Evolutionary conservation across 192 early-diverging fungal species (phyloP).

Genomic region (Lobulomyces angularis): DNA sequence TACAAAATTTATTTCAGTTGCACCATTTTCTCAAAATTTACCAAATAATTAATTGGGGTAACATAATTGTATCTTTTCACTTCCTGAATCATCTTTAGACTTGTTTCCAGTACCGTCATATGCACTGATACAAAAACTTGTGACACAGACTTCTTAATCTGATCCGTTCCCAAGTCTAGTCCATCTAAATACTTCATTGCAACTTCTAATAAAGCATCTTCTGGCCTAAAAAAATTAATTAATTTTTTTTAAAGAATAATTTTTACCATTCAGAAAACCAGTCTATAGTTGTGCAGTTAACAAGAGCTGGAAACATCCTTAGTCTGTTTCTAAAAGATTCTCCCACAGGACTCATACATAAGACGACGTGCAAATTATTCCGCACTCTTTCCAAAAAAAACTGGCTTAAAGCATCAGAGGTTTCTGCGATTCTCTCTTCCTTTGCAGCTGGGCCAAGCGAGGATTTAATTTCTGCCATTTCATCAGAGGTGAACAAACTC

Average conservation of each 20-base stretch:
- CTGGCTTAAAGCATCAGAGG: conserved; percentile 20
- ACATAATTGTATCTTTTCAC: conserved; percentile 47
- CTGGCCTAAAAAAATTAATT: conserved; percentile 16
- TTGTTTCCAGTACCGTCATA: conserved; percentile 41
- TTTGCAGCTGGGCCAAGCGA: conserved; percentile 11
- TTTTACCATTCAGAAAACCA: conserved; percentile 44
- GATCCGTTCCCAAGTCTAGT: conserved; percentile 34
- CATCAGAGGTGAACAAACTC: conserved; percentile 37
- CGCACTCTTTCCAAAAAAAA: conserved; percentile 44
- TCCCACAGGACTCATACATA: conserved; percentile 49
- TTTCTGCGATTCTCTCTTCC: conserved; percentile 17
- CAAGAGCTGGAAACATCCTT: conserved; percentile 42
- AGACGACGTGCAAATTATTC: conserved; percentile 37
- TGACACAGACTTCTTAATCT: conserved; percentile 29
- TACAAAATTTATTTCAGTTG: no score
- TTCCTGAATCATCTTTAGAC: conserved; percentile 31
- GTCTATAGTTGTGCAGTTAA: conserved; percentile 48
- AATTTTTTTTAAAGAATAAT: background rate
- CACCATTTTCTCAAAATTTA: no score
- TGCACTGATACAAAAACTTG: conserved; percentile 43
- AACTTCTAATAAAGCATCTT: conserved; percentile 42
- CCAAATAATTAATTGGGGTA: conserved; percentile 47
- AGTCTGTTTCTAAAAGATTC: conserved; percentile 42
- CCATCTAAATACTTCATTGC: conserved; percentile 36
- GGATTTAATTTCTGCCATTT: conserved; percentile 35